Evolutionary conservation across 306 rosid species (phyloP), one percentile per base, ranked within the genome.

Genomic region (Prunus dulcis): DNA sequence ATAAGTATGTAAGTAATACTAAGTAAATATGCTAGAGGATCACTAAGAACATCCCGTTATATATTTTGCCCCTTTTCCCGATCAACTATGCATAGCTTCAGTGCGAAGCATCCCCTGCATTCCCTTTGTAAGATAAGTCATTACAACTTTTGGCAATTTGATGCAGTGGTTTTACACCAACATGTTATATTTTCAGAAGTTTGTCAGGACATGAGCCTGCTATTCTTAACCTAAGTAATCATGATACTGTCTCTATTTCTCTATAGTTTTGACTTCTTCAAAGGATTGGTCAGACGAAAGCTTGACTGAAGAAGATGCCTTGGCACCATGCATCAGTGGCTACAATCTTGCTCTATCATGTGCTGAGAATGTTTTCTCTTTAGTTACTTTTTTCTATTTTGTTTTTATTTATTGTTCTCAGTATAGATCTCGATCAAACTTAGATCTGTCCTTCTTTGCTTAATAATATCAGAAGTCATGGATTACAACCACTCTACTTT

Each of bases 201-300:
- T 19, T 34, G 47, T 64, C 12, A 7, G 13, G 69, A 34, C 46
- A 19, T 64, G 69, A 18, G 13, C 67, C 49, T 34, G 49, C 14
- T 34, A 19, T 64, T 64, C 72, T 47, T 19, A 69, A 57, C 45
- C 32, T 38, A 61, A 63, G 22, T 69, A 61, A 56, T 77, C 51
- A 69, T 76, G 47, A 78, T 76, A 67, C 27, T 76, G 67, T 55
- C 71, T 60, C 64, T 53, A 15, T 64, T 86, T 86, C 70, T 68
- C 74, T 64, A 56, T 90, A 89, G 93, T 78, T 89, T 93, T 73
- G 96, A 93, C 83, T 93, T 93, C 83, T 85, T 93, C 89, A 88
- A 82, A 71, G 95, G 98, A 73, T 82, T 93, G 75, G 78, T 93
- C 71, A 91, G 87, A 76, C 86, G 89, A 71, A 91, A 91, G 79